Conservation (phyloP, 2,329 filamentous ascomycete genomes). For the Beauveria asiatica region DNA sequence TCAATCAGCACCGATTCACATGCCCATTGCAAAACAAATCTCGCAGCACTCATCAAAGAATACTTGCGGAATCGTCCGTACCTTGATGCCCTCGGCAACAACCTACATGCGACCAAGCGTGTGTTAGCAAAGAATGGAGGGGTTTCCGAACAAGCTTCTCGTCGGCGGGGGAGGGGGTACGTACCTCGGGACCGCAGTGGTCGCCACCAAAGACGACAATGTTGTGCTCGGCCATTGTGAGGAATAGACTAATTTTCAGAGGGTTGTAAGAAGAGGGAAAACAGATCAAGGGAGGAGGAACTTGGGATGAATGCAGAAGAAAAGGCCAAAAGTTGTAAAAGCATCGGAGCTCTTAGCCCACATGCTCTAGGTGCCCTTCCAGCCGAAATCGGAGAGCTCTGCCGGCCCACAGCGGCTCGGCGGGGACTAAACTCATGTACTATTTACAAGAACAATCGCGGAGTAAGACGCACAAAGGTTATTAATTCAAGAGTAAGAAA, state of each 20-base stretch:
- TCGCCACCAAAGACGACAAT: conserved; percentile 78
- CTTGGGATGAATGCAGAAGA: too few relatives aligned
- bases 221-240: conserved; percentile 58
- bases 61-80: conserved; percentile 26
- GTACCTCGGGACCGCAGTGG: conserved; percentile 77
- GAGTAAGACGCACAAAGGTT: background rate
- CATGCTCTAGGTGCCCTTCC: conserved; percentile 19
- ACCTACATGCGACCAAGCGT: conserved; percentile 39
- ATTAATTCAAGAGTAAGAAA: background rate
- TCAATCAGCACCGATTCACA: background rate
- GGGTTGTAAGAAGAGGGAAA: too few relatives aligned
- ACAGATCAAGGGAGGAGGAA: too few relatives aligned
- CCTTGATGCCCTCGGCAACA: conserved; percentile 77
- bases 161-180: background rate
- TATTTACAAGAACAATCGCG: background rate
- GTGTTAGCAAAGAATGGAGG: background rate
- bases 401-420: background rate
- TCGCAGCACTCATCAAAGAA: too few relatives aligned
- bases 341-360: background rate
- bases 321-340: background rate
- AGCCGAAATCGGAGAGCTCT: conserved; percentile 28
- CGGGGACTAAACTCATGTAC: background rate
- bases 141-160: background rate
- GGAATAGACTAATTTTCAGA: too few relatives aligned
- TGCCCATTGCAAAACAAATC: too few relatives aligned